phyloP scores from a whole-genome alignment of 805 yeast species.

The Candida endomychidarum region DNA sequence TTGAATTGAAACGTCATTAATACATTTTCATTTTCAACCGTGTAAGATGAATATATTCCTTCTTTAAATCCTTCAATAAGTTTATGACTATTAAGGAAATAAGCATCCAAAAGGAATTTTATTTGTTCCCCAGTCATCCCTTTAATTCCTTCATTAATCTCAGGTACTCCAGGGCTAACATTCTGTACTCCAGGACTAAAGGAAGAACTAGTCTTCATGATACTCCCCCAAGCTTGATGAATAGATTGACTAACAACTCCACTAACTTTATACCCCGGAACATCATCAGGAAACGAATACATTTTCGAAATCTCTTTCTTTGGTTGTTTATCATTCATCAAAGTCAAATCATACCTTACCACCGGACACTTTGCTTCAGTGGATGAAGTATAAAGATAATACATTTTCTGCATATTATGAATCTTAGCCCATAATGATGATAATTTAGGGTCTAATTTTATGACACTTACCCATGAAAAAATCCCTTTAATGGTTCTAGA shows the following conservation, averaged over 20 bases:
- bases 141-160: no score
- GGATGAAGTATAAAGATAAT: slow-evolving; percentile 35
- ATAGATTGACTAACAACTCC: background rate
- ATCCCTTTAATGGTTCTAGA: slow-evolving; percentile 5
- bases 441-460: slow-evolving; percentile 40
- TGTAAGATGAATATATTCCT: background rate
- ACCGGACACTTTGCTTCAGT: slow-evolving; percentile 34
- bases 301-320: no score
- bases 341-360: slow-evolving; percentile 38
- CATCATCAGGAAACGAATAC: no score
- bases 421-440: slow-evolving; percentile 42
- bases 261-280: no score
- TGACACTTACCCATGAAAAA: slow-evolving; percentile 40
- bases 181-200: no score
- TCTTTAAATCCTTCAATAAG: background rate
- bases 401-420: slow-evolving; percentile 40
- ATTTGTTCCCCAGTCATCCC: slow-evolving; percentile 11
- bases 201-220: background rate
- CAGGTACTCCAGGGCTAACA: no score
- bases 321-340: slow-evolving; percentile 25
- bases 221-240: background rate
- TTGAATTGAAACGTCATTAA: background rate
- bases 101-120: slow-evolving; percentile 30
- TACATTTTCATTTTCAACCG: background rate
- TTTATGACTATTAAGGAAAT: slow-evolving; percentile 8